Percentiles rank a stretch among this genome's conserved stretches.
phyloP scores from a whole-genome alignment of 2,329 filamentous ascomycete genomes.

The Cladosporium colombiae region DNA sequence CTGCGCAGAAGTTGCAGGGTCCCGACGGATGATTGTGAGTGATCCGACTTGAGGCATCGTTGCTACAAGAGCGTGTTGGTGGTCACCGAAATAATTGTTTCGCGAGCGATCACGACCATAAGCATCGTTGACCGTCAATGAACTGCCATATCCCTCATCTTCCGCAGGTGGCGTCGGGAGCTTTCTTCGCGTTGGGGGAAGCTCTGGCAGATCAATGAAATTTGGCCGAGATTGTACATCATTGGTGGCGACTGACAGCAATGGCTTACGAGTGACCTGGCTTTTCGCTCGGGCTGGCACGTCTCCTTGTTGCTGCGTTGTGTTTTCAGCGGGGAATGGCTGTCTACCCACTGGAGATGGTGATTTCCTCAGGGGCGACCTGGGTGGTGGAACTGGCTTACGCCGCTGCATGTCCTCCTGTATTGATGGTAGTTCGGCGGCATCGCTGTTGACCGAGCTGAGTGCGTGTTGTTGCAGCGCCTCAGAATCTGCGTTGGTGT shows the following conservation, averaged over 20 bases:
- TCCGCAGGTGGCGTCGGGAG: constrained; percentile 32
- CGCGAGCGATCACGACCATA: constrained; percentile 27
- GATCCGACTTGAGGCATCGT: constrained; percentile 22
- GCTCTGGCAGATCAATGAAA: constrained; percentile 24
- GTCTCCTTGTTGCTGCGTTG: constrained; percentile 5
- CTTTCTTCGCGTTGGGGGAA: constrained; percentile 24
- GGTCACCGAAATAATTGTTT: constrained; percentile 22
- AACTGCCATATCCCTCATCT: constrained; percentile 24
- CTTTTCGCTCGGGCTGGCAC: constrained; percentile 21
- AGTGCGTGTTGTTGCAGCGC: constrained; percentile 34
- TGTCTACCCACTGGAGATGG: constrained; percentile 24
- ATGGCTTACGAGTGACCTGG: constrained; percentile 30
- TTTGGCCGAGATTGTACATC: constrained; percentile 6
- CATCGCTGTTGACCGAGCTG: constrained; percentile 27
- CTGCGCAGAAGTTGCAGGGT: constrained; percentile 50
- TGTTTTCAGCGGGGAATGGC: constrained; percentile 27
- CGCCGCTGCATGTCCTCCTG: constrained; percentile 22
- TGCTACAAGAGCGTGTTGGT: constrained; percentile 22
- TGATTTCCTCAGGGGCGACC: constrained; percentile 19
- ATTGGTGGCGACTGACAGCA: constrained; percentile 15
- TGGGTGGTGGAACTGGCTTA: constrained; percentile 26
- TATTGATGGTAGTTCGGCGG: constrained; percentile 25
- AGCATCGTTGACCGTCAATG: constrained; percentile 29
- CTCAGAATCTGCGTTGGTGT: constrained; percentile 59
- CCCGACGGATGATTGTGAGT: constrained; percentile 53